Evolutionary conservation across 371 early-diverging fungal species (phyloP), one percentile per base, ranked within the genome.

Genomic region (Mucor plumbeus): DNA sequence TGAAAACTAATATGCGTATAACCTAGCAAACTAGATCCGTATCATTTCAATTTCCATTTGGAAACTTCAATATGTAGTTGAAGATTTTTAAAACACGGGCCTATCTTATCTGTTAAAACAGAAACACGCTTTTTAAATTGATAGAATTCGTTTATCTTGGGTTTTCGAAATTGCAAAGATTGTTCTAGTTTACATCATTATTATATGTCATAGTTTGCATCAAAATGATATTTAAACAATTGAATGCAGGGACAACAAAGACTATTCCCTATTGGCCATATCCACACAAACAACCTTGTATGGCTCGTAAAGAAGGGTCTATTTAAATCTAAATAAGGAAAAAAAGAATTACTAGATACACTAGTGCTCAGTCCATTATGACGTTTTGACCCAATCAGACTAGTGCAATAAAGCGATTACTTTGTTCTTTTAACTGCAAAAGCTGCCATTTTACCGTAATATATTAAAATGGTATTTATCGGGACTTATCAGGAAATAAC

Each of bases 361-460:
- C 44, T 44, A 44, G 44, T 44, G 17, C 44, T n/a, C 17, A 17
- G 44, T 44, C 44, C 44, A 44, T 44, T 44, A 44, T 44, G 44
- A 44, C 44, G 44, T 44, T 44, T 44, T 44, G 15, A 7, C 6
- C 44, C 17, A 17, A 44, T 44, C 17, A 17, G 17, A 44, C 44
- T 44, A 44, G 14, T 44, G 44, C 44, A n/a, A 4, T 44, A 43
- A 14, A 43, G 14, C 14, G 15, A 43, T 43, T 43, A 6, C 3
- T 26, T 26, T 26, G 26, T 26, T n/a, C n/a, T n/a, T n/a, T n/a
- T n/a, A n/a, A n/a, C n/a, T n/a, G n/a, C n/a, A 3, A 26, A 26
- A 26, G 26, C 26, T 26, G 1, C 26, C 26, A 26, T 26, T 26
- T 26, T 26, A 3, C 26, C 3, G 26, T 26, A 26, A 26, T 26